Evolutionary conservation across 2,329 filamentous ascomycete genomes (phyloP).

Genomic region (Helotiales sp.): DNA sequence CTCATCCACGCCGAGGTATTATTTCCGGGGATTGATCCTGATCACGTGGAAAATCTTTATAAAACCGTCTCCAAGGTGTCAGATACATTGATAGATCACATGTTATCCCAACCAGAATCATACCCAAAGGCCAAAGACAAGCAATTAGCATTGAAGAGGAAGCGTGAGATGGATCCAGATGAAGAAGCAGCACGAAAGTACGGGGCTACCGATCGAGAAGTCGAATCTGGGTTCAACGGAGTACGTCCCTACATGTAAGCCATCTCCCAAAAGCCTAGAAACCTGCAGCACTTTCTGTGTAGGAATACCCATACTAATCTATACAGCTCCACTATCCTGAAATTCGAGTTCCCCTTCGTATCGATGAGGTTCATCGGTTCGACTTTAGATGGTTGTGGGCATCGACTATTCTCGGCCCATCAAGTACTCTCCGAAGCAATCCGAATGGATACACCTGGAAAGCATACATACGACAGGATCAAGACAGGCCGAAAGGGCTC

Average conservation of each 20-base stretch:
- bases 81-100: slow-evolving; percentile 34
- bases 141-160: slow-evolving; percentile 36
- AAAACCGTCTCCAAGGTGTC: slow-evolving; percentile 25
- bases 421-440: slow-evolving; percentile 38
- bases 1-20: slow-evolving; percentile 41
- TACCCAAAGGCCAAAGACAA: slow-evolving; percentile 46
- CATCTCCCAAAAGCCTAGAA: not conserved
- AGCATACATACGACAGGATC: slow-evolving; percentile 32
- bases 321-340: slow-evolving; percentile 26
- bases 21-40: slow-evolving; percentile 48
- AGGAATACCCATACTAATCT: slow-evolving; percentile 8
- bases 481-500: slow-evolving; percentile 31
- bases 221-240: slow-evolving; percentile 16
- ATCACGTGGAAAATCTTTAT: slow-evolving; percentile 42
- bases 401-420: slow-evolving; percentile 35
- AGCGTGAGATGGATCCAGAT: slow-evolving; percentile 37
- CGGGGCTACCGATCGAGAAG: slow-evolving; percentile 30
- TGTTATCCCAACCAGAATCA: slow-evolving; percentile 44
- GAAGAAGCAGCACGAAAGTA: slow-evolving; percentile 38
- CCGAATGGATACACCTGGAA: slow-evolving; percentile 29
- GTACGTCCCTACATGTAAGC: slow-evolving; percentile 25
- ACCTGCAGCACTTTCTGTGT: too few relatives aligned
- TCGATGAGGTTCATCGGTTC: slow-evolving; percentile 39
- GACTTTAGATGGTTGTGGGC: slow-evolving; percentile 33
- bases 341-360: slow-evolving; percentile 38